Base-by-base conservation (phyloP, 805 yeast species). In the Suhomyces emberorum region DNA sequence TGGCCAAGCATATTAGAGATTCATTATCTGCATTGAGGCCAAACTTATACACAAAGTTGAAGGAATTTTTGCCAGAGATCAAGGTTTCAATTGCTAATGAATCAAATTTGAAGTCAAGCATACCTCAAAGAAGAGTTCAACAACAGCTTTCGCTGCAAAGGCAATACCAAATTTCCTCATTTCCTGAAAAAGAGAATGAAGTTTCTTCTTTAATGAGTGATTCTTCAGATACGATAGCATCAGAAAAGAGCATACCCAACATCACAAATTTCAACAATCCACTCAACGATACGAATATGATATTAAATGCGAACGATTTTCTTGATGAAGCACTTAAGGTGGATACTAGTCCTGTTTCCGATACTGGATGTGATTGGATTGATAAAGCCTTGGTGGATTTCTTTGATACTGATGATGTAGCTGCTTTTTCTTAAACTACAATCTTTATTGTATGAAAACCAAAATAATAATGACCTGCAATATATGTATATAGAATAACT, bases 331-430 rank as follows among this genome's bases (percentile, higher is more conserved):
- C 21, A 6, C 9, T 16, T n/a, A 18, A 17, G 20, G 22, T 3
- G 5, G 11, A 28, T 8, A 7, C 19, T 27, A 34, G 33, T 16
- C 46, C 48, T 4, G 36, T 41, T 5, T 54, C 72, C 4, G 79
- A 74, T 29, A 73, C 79, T 3, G 80, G 80, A 0, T 74, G 80
- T 58, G 76, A 74, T 44, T 74, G 79, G 79, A 72, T 74, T 30
- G 80, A 74, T 47, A 74, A 72, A 37, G 33, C 43, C 8, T 28
- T 40, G 26, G 15, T 40, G 16, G 43, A 40, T 18, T 40, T 30
- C 22, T 35, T 35, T 17, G 38, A 35, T 23, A n/a, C 29, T 15
- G 38, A 35, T 9, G 26, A 21, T 24, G 5, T 34, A 27, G 30
- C 11, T 22, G 22, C 22, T 9, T 20, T 20, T 7, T n/a, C n/a